Base-by-base conservation (phyloP, 352 stramenopile species). In the Phytophthora rubi region DNA sequence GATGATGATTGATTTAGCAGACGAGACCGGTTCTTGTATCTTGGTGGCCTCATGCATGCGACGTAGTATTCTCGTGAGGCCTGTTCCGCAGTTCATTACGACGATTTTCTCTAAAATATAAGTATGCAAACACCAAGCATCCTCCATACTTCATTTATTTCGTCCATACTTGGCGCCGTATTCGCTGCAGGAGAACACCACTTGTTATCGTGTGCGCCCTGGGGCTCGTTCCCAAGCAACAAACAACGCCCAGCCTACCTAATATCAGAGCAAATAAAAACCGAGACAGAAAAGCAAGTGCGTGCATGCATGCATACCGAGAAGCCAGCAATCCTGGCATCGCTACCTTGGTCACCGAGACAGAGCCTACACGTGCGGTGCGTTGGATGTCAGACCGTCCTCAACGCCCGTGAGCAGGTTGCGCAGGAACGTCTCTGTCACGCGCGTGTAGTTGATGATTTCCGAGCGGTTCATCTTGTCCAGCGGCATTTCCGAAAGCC, bases 401-500 rank as follows among this genome's bases (percentile, higher is more conserved):
- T 97, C 89, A 13, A 98, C 91, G 52, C 90, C 93, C 28, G 90
- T 82, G 33, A 98, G 79, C 71, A 98, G 59, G 65, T 97, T 97
- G 45, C 83, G 81, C 77, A 98, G 69, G 75, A 98, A 98, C 5
- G 83, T 95, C 68, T 97, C 90, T 18, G 95, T 98, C 69, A 98
- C 91, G 60, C 93, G 91, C 48, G 91, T 98, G 82, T 97, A 98
- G 77, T 98, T 98, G 75, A 98, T 94, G 45, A 98, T 93, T 66
- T 98, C 89, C 26, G 89, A 92, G 51, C 92, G 90, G 71, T 98
- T 92, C 85, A 98, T 96, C 74, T 94, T 87, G 59, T 97, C 90
- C 23, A 98, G 76, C n/a, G 85, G 82, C 80, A 93, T 92, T 73
- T 98, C 95, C 30, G 87, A 95, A 12, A 98, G 74, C 6, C 93